Percentiles rank a stretch among this genome's conserved stretches.
These are phyloP conservation scores for Phoenix dactylifera DNA, from an alignment of 176 grass and related monocot genomes.

Conservation along the genomic window DNA sequence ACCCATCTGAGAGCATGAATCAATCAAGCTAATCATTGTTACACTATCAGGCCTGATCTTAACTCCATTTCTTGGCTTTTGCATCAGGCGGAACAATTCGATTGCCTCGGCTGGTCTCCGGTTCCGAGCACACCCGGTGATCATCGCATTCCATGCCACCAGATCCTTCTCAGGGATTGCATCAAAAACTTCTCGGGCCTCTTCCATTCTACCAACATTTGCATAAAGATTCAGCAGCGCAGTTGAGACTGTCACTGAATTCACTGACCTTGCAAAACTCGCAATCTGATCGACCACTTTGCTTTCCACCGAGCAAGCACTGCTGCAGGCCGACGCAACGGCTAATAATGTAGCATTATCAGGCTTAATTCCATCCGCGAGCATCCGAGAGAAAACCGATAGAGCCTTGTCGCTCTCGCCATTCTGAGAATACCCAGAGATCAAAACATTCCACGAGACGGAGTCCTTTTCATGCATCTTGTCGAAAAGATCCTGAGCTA, in stretches of 20 bases:
- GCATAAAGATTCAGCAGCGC: constrained; percentile 2
- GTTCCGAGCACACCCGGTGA: constrained; percentile 4
- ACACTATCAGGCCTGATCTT: background rate
- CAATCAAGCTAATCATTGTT: background rate
- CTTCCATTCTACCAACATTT: constrained; percentile 1
- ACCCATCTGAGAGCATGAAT: constrained; percentile 4
- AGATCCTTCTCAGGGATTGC: constrained; percentile 7
- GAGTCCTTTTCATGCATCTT: constrained; percentile 4
- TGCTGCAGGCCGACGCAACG: background rate
- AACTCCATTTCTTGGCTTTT: background rate
- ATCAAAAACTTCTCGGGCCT: constrained; percentile 3
- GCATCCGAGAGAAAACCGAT: background rate
- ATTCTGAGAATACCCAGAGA: constrained; percentile 1
- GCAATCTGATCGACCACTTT: background rate
- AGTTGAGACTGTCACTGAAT: constrained; percentile 7
- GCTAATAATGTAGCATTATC: constrained; percentile 11
- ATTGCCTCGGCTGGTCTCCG: constrained; percentile 3
- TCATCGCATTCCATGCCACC: constrained; percentile 16
- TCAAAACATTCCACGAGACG: constrained; percentile 8
- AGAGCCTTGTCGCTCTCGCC: constrained; percentile 3
- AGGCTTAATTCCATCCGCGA: background rate
- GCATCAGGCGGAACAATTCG: constrained; percentile 3
- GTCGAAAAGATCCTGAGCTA: constrained; percentile 2
- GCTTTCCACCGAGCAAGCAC: background rate
- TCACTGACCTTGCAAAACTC: background rate